A percentile compares a stretch with the other conserved stretches of the same genome.
phyloP scores from a whole-genome alignment of 2,329 filamentous ascomycete species.

The Aspergillus sp. region DNA sequence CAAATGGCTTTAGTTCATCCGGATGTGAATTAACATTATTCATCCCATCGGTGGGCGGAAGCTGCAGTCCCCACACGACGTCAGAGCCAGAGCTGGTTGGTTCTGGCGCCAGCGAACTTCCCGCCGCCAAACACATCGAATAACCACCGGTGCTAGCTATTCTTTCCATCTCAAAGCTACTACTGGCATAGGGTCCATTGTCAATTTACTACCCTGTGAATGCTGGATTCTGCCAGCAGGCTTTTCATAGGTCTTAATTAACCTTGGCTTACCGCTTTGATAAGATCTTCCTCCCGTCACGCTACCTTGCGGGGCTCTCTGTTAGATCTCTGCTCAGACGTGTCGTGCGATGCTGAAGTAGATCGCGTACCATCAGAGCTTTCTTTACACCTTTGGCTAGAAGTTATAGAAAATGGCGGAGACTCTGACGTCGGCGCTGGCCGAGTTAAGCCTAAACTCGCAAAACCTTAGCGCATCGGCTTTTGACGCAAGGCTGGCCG shows the following conservation, averaged over 20 bases:
- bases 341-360: not conserved
- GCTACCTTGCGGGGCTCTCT: not conserved
- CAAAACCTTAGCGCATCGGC: conserved; percentile 25
- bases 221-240: not conserved
- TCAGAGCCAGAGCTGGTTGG: conserved; percentile 25
- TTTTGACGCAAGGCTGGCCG: conserved; percentile 34
- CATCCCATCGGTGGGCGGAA: not conserved
- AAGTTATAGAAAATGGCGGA: conserved; percentile 26
- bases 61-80: conserved; percentile 29
- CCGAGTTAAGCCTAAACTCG: conserved; percentile 29
- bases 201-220: conserved; percentile 3
- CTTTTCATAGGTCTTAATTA: not conserved
- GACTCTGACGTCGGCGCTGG: conserved; percentile 30
- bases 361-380: not conserved
- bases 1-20: not conserved
- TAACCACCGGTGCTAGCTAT: conserved; percentile 1
- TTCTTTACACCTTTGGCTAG: not conserved
- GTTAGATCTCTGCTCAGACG: not conserved
- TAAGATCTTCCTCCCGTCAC: not conserved
- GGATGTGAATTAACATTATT: not conserved
- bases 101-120: conserved; percentile 12
- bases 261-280: not conserved
- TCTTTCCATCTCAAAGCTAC: conserved; percentile 3
- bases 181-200: not conserved
- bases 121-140: conserved; percentile 27